phyloP scores from a whole-genome alignment of 2,329 filamentous ascomycete species.

The Lachnellula occidentalis region DNA sequence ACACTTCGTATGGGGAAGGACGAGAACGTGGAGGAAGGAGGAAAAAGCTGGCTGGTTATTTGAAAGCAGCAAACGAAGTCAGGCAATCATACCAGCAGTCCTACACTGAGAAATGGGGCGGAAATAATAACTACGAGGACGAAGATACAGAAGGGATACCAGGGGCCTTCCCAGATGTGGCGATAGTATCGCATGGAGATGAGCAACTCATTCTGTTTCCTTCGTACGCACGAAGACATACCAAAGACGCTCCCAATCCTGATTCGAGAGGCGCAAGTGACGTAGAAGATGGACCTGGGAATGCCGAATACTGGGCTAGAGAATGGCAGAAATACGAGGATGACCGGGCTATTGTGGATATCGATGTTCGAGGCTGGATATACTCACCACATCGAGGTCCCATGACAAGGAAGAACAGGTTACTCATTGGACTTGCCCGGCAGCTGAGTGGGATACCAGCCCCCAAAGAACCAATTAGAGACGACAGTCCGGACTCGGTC shows the following conservation, averaged over 20 bases:
- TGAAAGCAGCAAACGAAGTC: conserved; percentile 67
- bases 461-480: conserved; percentile 24
- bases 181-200: conserved; percentile 71
- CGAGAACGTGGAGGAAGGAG: conserved; percentile 65
- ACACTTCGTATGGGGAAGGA: conserved; percentile 32
- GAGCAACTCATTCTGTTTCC: conserved; percentile 96
- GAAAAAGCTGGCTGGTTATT: conserved; percentile 68
- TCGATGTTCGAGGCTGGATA: conserved; percentile 93
- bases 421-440: conserved; percentile 80
- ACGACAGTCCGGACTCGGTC: conserved; percentile 25
- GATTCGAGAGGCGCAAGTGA: conserved; percentile 34
- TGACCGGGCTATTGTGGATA: conserved; percentile 80
- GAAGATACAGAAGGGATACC: conserved; percentile 52
- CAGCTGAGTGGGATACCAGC: conserved; percentile 80
- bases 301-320: conserved; percentile 69
- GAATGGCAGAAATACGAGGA: conserved; percentile 79
- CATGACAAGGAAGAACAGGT: conserved; percentile 78
- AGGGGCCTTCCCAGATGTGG: conserved; percentile 76
- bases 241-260: conserved; percentile 26
- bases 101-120: conserved; percentile 41
- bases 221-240: conserved; percentile 68
- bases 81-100: conserved; percentile 60
- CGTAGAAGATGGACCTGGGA: conserved; percentile 42
- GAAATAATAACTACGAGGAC: conserved; percentile 37
- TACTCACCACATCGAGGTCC: conserved; percentile 81